Base-by-base conservation (phyloP, 2,329 filamentous ascomycete genomes). In the Pseudogymnoascus destructans region DNA sequence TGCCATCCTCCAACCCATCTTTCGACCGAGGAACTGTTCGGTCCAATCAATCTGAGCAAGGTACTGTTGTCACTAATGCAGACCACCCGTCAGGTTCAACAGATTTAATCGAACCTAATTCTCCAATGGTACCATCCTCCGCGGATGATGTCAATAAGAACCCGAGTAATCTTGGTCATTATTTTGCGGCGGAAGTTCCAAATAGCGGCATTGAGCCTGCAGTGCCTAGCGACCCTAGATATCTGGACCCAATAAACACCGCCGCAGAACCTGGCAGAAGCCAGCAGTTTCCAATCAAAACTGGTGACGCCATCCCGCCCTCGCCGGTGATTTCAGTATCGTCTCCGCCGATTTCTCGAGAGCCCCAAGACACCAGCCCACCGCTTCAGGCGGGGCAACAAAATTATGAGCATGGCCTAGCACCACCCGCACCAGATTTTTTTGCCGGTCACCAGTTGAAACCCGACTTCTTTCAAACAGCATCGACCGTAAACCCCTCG, bases 21-120 rank as follows among this genome's bases (percentile, higher is more conserved):
- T 27, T 52, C 15, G 46, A 52, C 25, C 46, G 46, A 17, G 15
- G 9, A 30, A 30, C 46, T 23, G 15, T 52, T 52, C 46, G 3
- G 15, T 52, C 46, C 46, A 30, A 52, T 30, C 46, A n/a, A 25
- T 19, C 46, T 19, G 46, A 52, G 13, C 46, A 52, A 15, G 46
- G 46, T 4, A 30, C 15, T 52, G 57, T 61, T 10, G 70, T 71
- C 5, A 77, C 77, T n/a, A 73, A 77, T 66, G 75, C 71, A 57
- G 67, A 67, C 19, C 67, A 66, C 23, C 59, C 60, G 42, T 57
- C 54, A 7, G 60, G 63, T 11, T 66, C 69, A 30, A 66, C 67
- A 13, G n/a, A 52, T 52, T 52, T 52, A 15, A 52, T 52, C 25
- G 46, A 52, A 32, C 46, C 46, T 30, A 30, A 52, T 52, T 52